Evolutionary conservation across 306 rosid genomes (phyloP).

Genomic region (Castanea sativa): DNA sequence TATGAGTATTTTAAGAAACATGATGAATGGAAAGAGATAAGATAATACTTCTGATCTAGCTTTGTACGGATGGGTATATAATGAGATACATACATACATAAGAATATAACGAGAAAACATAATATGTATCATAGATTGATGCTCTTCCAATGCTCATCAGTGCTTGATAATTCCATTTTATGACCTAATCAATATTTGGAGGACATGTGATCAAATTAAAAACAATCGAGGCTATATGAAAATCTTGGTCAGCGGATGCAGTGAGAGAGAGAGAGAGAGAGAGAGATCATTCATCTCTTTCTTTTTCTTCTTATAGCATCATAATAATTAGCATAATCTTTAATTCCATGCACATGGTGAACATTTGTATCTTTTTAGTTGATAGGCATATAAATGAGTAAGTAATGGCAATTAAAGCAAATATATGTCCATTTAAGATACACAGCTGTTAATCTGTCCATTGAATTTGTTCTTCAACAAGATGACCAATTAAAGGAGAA

Average conservation of each 20-base stretch:
- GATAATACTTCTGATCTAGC: neutral
- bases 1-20: neutral
- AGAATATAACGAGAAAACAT: neutral
- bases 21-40: neutral
- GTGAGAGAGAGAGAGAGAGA: no score
- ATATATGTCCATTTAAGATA: neutral
- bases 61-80: neutral
- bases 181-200: neutral
- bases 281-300: no score
- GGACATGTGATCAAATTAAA: neutral
- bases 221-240: no score
- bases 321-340: no score
- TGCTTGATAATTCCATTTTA: neutral
- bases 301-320: no score
- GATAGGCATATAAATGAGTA: neutral
- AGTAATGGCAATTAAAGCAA: neutral
- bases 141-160: neutral
- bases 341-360: no score
- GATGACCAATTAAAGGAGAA: neutral
- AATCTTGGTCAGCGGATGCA: no score
- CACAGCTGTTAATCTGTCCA: neutral
- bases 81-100: neutral
- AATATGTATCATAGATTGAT: neutral
- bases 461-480: neutral
- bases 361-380: no score